Percentiles rank a stretch among this genome's conserved stretches.
Evolutionary conservation across 805 yeast species (phyloP).

Genomic region (Teunomyces funiuensis): DNA sequence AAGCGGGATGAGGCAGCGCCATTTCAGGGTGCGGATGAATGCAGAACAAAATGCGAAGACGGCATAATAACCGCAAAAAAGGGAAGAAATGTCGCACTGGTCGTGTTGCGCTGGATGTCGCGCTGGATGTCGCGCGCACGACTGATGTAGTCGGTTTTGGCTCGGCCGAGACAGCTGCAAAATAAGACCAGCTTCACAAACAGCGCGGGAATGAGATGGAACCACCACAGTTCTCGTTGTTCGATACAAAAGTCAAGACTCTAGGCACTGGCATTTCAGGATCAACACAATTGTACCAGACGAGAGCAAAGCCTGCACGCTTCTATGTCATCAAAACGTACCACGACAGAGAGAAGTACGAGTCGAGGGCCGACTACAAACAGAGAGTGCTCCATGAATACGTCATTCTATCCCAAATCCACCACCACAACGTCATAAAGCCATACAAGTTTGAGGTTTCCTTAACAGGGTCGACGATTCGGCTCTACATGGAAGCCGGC

Average conservation of each 20-base stretch:
- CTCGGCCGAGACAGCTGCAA: not conserved
- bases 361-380: conserved; percentile 39
- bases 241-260: conserved; percentile 2
- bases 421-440: conserved; percentile 35
- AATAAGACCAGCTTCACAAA: too few species aligned
- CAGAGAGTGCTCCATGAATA: conserved; percentile 40
- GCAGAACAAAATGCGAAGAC: not conserved
- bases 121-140: too few species aligned
- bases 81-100: too few species aligned
- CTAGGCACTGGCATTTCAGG: conserved; percentile 36
- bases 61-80: too few species aligned
- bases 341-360: conserved; percentile 38
- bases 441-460: conserved; percentile 31
- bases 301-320: not conserved
- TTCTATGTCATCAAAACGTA: conserved; percentile 48
- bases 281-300: conserved; percentile 26
- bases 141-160: too few species aligned
- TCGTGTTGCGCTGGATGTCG: not conserved
- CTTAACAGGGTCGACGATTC: conserved; percentile 19
- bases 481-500: conserved; percentile 35
- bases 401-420: conserved; percentile 22
- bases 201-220: not conserved
- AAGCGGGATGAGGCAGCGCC: not conserved
- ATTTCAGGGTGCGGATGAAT: not conserved
- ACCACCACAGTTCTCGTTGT: not conserved